Evolutionary conservation across 495 filamentous ascomycete genomes (phyloP).

Genomic region (Neurospora tetraspora): DNA sequence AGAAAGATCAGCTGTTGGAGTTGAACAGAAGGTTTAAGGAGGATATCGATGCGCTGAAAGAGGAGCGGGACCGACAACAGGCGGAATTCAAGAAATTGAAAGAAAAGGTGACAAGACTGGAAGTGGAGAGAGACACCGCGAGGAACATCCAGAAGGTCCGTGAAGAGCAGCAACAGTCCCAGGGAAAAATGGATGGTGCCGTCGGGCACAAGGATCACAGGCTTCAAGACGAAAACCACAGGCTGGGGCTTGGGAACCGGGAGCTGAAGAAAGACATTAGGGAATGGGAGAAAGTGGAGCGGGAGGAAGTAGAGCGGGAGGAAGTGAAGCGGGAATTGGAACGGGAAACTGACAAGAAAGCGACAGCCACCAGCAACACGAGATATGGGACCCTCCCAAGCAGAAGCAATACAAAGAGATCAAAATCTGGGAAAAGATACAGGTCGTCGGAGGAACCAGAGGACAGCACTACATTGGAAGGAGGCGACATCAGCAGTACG

Average conservation of each 20-base stretch:
- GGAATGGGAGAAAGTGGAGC: not conserved
- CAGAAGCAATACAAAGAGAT: not conserved
- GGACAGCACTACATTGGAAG: not conserved
- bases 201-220: too few relatives aligned
- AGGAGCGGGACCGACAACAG: not conserved
- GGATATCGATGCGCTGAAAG: not conserved
- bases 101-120: not conserved
- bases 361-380: not conserved
- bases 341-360: not conserved
- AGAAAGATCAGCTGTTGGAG: not conserved
- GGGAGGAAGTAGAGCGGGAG: not conserved
- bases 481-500: not conserved
- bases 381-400: not conserved
- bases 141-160: not conserved
- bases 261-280: not conserved
- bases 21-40: not conserved
- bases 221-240: not conserved
- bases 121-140: not conserved
- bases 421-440: not conserved
- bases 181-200: not conserved
- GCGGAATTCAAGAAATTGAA: not conserved
- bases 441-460: not conserved
- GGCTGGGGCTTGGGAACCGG: not conserved
- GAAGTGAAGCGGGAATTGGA: not conserved
- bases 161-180: not conserved